Conservation (phyloP, 768 basidiomycete genomes). For the Punctularia strigosozonata region DNA sequence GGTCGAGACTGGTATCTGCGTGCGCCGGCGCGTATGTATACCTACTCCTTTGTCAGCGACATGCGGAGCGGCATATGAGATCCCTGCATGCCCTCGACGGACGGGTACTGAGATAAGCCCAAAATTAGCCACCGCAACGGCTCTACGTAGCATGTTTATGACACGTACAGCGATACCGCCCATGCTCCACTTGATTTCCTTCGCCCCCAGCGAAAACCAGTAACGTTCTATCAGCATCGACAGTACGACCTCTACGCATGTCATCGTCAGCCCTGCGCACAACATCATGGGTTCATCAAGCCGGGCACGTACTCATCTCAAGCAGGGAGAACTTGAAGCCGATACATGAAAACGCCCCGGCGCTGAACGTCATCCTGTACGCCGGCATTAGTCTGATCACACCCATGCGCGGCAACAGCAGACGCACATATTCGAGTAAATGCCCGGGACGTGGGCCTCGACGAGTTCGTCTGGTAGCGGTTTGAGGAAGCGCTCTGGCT, state of each 20-base stretch:
- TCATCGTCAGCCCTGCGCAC: neutral
- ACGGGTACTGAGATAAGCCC: no score
- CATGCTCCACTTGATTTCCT: no score
- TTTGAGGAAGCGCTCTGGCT: conserved; percentile 7
- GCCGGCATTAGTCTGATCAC: no score
- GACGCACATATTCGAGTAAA: conserved; percentile 5
- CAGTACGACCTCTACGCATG: neutral
- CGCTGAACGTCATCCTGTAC: neutral
- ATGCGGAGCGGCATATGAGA: no score
- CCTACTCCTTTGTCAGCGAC: no score
- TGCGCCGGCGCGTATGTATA: no score
- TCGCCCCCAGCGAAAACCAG: neutral
- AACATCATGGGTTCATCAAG: neutral
- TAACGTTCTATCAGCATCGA: neutral
- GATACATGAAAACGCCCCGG: conserved; percentile 10
- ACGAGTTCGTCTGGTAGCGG: conserved; percentile 3
- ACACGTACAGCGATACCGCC: no score
- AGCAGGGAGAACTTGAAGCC: conserved; percentile 34
- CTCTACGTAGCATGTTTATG: no score
- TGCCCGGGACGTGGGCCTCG: conserved; percentile 2
- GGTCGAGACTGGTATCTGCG: no score
- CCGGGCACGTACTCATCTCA: conserved; percentile 23
- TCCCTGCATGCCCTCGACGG: no score
- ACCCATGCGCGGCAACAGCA: no score
- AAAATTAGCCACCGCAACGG: no score